These are phyloP conservation scores for Chytridium lagenaria DNA, from an alignment of 371 early-diverging fungal genomes.

Conservation along the genomic window DNA sequence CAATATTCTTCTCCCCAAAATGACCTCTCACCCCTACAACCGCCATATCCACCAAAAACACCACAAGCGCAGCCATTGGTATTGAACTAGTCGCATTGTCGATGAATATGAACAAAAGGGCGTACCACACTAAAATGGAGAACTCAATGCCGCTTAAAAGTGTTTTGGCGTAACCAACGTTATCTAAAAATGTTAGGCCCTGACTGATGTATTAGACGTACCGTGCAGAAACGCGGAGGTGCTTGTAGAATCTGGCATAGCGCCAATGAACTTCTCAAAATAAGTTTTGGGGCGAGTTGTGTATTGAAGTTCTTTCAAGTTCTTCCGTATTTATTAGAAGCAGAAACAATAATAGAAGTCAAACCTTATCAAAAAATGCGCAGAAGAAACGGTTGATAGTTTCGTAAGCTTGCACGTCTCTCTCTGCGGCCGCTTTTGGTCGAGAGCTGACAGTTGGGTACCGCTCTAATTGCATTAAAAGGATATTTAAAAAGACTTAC, in stretches of 20 bases:
- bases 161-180: slow-evolving; percentile 32
- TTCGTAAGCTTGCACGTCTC: slow-evolving; percentile 44
- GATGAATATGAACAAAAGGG: slow-evolving; percentile 44
- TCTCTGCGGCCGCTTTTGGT: slow-evolving; percentile 29
- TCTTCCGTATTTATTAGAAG: slow-evolving; percentile 45
- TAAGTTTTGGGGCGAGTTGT: slow-evolving; percentile 46
- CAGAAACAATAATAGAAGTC: neutral
- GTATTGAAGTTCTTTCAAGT: slow-evolving; percentile 58
- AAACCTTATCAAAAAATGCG: slow-evolving; percentile 56
- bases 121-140: slow-evolving; percentile 47
- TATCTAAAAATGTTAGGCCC: slow-evolving; percentile 11
- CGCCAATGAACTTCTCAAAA: slow-evolving; percentile 46
- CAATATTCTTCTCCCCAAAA: slow-evolving; percentile 55
- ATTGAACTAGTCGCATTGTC: slow-evolving; percentile 35
- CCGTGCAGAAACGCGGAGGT: slow-evolving; percentile 49
- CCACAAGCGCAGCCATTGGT: slow-evolving; percentile 38
- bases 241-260: slow-evolving; percentile 45
- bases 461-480: slow-evolving; percentile 1
- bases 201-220: slow-evolving; percentile 21
- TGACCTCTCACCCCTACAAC: slow-evolving; percentile 38
- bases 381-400: slow-evolving; percentile 56
- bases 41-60: slow-evolving; percentile 42
- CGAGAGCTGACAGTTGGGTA: slow-evolving; percentile 5
- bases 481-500: neutral
- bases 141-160: slow-evolving; percentile 52